phyloP scores from a whole-genome alignment of 2,329 filamentous ascomycete species.

The Allantophomopsis cytisporea region DNA sequence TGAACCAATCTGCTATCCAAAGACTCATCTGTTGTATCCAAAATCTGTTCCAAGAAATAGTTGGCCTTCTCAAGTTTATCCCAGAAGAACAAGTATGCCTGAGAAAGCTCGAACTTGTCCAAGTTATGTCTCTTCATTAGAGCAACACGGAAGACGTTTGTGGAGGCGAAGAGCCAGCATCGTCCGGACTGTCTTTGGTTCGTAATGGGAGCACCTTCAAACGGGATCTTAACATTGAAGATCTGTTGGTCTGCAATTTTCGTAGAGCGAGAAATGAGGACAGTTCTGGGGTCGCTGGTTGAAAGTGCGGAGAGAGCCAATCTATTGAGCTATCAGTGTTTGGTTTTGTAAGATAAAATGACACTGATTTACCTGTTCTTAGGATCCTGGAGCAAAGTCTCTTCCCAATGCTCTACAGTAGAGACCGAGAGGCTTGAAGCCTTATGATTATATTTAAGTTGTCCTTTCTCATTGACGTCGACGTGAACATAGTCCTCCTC shows the following conservation, averaged over 20 bases:
- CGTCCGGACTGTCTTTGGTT: slow-evolving; percentile 72
- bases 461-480: slow-evolving; percentile 19
- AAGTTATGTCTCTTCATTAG: slow-evolving; percentile 75
- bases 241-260: slow-evolving; percentile 60
- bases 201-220: slow-evolving; percentile 72
- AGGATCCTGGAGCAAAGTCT: slow-evolving; percentile 46
- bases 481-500: slow-evolving; percentile 37
- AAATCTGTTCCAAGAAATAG: slow-evolving; percentile 74
- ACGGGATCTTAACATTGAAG: slow-evolving; percentile 72
- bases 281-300: slow-evolving; percentile 47
- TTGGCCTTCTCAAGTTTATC: slow-evolving; percentile 90
- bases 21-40: slow-evolving; percentile 58
- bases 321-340: slow-evolving; percentile 23
- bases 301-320: slow-evolving; percentile 65
- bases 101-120: slow-evolving; percentile 70
- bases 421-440: slow-evolving; percentile 31
- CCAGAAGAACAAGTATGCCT: slow-evolving; percentile 84
- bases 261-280: slow-evolving; percentile 51
- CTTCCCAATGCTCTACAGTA: slow-evolving; percentile 43
- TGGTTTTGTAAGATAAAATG: background rate
- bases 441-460: slow-evolving; percentile 6
- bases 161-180: slow-evolving; percentile 86
- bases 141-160: slow-evolving; percentile 84
- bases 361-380: slow-evolving; percentile 41
- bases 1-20: slow-evolving; percentile 64